Evolutionary conservation across 495 filamentous ascomycete species (phyloP).

Genomic region (Pyronema domesticum): DNA sequence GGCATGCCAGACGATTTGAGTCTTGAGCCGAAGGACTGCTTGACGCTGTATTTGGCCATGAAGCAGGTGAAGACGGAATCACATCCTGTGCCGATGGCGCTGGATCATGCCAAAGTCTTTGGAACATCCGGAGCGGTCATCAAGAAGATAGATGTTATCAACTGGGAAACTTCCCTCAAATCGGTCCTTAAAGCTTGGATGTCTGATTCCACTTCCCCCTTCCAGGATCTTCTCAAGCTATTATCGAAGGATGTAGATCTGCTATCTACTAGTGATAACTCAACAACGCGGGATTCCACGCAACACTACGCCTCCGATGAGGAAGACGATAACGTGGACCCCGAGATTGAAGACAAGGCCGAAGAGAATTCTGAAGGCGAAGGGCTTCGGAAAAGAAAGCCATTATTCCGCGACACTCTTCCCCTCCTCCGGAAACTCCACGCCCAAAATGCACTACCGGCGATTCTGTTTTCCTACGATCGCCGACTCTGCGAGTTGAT

Average conservation of each 20-base stretch:
- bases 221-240: conserved; percentile 32
- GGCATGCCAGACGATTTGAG: conserved; percentile 46
- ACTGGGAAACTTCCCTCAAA: conserved; percentile 50
- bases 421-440: conserved; percentile 45
- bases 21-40: conserved; percentile 54
- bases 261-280: neutral
- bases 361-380: conserved; percentile 5
- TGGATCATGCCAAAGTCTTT: conserved; percentile 33
- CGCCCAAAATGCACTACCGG: conserved; percentile 45
- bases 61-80: conserved; percentile 30
- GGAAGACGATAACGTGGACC: neutral
- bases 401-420: conserved; percentile 20
- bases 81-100: conserved; percentile 29
- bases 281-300: neutral
- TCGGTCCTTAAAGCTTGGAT: conserved; percentile 42
- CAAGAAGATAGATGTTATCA: conserved; percentile 42
- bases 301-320: neutral
- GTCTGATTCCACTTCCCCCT: conserved; percentile 39
- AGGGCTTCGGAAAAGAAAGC: too few species aligned
- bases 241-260: neutral
- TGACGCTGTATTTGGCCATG: conserved; percentile 45
- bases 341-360: neutral
- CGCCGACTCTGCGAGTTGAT: conserved; percentile 43
- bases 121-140: conserved; percentile 28
- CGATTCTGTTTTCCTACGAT: conserved; percentile 62